These are phyloP conservation scores for Tricholomella constricta DNA, from an alignment of 768 basidiomycete genomes.

Conservation along the genomic window DNA sequence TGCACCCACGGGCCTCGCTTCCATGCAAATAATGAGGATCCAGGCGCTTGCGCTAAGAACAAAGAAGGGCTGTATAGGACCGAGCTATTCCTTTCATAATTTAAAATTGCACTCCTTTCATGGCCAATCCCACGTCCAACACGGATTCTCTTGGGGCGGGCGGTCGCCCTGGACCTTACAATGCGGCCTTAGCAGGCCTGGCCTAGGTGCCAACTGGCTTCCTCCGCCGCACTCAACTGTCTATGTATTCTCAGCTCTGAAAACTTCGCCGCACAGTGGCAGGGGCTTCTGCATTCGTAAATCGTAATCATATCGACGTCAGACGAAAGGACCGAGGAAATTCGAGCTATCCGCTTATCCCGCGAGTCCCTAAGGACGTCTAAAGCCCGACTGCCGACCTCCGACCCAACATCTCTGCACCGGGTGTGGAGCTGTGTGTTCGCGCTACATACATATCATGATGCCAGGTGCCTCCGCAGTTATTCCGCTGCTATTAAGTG, in stretches of 20 bases:
- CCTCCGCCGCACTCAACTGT: not conserved
- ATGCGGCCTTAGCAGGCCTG: not conserved
- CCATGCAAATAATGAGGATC: slow-evolving; percentile 8
- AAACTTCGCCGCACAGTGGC: not conserved
- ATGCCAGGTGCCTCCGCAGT: slow-evolving; percentile 6
- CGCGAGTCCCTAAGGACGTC: not conserved
- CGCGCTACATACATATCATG: slow-evolving; percentile 5
- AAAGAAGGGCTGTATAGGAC: slow-evolving; percentile 2
- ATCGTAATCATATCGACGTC: not conserved
- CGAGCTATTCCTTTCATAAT: not conserved
- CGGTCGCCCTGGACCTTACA: no score
- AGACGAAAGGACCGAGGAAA: slow-evolving; percentile 5
- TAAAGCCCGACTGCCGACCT: slow-evolving; percentile 4
- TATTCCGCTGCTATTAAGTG: not conserved
- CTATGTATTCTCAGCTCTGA: not conserved
- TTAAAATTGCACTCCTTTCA: not conserved
- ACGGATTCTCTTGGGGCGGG: not conserved
- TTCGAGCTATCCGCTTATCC: not conserved
- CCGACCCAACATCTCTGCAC: slow-evolving; percentile 6
- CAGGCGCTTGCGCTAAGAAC: slow-evolving; percentile 11
- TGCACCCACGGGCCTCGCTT: slow-evolving; percentile 13
- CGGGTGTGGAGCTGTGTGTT: not conserved
- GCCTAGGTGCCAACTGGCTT: not conserved
- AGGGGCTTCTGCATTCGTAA: not conserved
- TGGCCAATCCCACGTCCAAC: slow-evolving; percentile 16